Conservation (phyloP, 139 green algal genomes). For the Nannochloris sp. region DNA sequence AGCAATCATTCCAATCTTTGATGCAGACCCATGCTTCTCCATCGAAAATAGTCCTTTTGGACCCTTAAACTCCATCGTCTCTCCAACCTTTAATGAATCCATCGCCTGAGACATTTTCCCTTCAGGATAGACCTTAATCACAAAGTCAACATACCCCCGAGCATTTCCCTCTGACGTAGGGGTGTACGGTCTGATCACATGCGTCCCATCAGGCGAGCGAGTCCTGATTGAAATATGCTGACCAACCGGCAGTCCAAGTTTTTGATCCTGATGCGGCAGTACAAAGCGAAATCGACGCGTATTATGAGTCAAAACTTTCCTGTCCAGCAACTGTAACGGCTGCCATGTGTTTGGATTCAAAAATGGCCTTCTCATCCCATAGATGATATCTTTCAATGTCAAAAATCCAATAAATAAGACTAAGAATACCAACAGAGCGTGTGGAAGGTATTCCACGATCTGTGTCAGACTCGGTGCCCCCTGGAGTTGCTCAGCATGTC, state of each 20-base stretch:
- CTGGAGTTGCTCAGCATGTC: too few relatives aligned
- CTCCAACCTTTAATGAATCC: conserved; percentile 60
- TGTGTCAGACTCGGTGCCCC: background rate
- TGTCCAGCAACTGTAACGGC: conserved; percentile 29
- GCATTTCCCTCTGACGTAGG: conserved; percentile 52
- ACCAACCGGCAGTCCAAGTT: conserved; percentile 70
- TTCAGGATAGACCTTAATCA: conserved; percentile 84
- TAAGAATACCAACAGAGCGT: conserved; percentile 21
- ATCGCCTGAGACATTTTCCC: conserved; percentile 84
- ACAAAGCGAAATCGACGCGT: conserved; percentile 50
- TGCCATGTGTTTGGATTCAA: conserved; percentile 34
- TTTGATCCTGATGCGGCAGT: conserved; percentile 47
- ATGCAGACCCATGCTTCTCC: conserved; percentile 50
- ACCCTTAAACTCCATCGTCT: conserved; percentile 76
- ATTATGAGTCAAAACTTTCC: conserved; percentile 42
- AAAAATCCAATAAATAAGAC: conserved; percentile 14
- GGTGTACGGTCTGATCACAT: conserved; percentile 68
- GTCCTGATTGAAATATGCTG: conserved; percentile 74
- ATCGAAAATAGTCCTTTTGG: conserved; percentile 78
- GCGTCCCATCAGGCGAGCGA: conserved; percentile 37
- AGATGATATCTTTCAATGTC: conserved; percentile 20
- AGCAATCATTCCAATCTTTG: conserved; percentile 79
- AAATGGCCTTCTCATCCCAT: conserved; percentile 29
- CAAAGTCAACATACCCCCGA: conserved; percentile 65
- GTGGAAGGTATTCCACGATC: conserved; percentile 4